These are phyloP conservation scores for Decorospora gaudefroyi DNA, from an alignment of 2,329 filamentous ascomycete genomes.

Conservation along the genomic window DNA sequence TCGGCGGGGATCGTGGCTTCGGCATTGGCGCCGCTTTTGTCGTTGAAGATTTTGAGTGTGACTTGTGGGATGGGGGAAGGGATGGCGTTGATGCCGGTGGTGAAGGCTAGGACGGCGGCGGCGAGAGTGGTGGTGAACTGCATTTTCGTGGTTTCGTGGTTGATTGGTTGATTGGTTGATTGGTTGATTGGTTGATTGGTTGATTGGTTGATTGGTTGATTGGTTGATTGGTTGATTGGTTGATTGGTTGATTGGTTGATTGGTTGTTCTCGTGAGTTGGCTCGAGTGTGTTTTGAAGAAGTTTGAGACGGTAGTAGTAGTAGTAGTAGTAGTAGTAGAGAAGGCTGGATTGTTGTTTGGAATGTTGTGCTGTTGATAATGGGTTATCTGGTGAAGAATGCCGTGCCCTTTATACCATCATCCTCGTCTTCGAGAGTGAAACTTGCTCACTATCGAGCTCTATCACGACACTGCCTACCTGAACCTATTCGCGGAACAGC, in stretches of 20 bases:
- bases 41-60: slow-evolving; percentile 19
- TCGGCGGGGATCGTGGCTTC: slow-evolving; percentile 14
- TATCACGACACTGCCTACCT: slow-evolving; percentile 1
- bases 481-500: slow-evolving; percentile 8
- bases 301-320: slow-evolving; percentile 1
- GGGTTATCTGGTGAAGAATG: slow-evolving; percentile 1
- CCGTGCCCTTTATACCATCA: slow-evolving; percentile 4
- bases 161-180: neutral
- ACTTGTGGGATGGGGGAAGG: slow-evolving; percentile 5
- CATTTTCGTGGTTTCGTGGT: slow-evolving; percentile 13
- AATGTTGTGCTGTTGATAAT: slow-evolving; percentile 4
- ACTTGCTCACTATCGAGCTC: neutral
- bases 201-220: too few species aligned
- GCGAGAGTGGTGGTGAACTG: slow-evolving; percentile 20
- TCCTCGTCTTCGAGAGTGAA: neutral
- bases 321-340: neutral
- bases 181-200: neutral
- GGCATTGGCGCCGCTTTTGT: slow-evolving; percentile 11
- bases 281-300: too few species aligned
- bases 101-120: slow-evolving; percentile 14
- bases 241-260: too few species aligned
- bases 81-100: slow-evolving; percentile 8
- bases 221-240: too few species aligned
- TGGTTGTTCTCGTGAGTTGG: too few species aligned
- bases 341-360: slow-evolving; percentile 8